Conservation (phyloP, 306 rosid species). For the Castanea mollissima region DNA sequence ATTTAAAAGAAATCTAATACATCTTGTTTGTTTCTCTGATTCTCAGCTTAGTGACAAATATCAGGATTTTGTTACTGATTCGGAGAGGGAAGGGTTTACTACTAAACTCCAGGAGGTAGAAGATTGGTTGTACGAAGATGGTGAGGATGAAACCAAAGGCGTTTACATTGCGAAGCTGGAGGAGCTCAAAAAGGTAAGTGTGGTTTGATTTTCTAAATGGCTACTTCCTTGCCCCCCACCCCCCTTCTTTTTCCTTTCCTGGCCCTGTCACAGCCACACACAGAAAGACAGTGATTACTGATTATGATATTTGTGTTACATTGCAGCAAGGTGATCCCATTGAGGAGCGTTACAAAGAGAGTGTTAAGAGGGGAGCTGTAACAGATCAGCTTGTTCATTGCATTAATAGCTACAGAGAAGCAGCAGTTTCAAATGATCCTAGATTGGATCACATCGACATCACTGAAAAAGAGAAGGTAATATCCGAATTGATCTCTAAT, state of each 20-base stretch:
- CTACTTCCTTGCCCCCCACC: background rate
- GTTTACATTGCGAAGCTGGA: slow-evolving; percentile 92
- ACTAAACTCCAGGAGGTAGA: slow-evolving; percentile 77
- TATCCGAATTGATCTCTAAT: background rate
- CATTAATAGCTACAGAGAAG: slow-evolving; percentile 76
- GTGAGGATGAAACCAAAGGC: slow-evolving; percentile 96
- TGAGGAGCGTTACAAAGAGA: slow-evolving; percentile 77
- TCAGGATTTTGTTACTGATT: slow-evolving; percentile 67
- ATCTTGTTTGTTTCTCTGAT: background rate
- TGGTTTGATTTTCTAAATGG: background rate
- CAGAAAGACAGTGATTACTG: background rate
- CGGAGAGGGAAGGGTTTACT: slow-evolving; percentile 66
- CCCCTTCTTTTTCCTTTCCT: too few species aligned
- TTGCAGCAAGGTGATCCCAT: slow-evolving; percentile 93
- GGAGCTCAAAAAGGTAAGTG: slow-evolving; percentile 73
- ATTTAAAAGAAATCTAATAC: slow-evolving; percentile 1
- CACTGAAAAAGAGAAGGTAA: slow-evolving; percentile 76
- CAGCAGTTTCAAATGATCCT: slow-evolving; percentile 65
- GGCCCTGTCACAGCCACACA: background rate
- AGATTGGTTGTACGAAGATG: slow-evolving; percentile 94
- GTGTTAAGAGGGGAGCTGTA: slow-evolving; percentile 62
- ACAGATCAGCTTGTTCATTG: slow-evolving; percentile 59
- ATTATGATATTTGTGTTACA: slow-evolving; percentile 7
- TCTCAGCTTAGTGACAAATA: slow-evolving; percentile 75
- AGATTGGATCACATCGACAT: slow-evolving; percentile 87